A percentile compares a stretch with the other conserved stretches of the same genome.
Conservation (phyloP, 257 asterid species). For the Fraxinus excelsior region DNA sequence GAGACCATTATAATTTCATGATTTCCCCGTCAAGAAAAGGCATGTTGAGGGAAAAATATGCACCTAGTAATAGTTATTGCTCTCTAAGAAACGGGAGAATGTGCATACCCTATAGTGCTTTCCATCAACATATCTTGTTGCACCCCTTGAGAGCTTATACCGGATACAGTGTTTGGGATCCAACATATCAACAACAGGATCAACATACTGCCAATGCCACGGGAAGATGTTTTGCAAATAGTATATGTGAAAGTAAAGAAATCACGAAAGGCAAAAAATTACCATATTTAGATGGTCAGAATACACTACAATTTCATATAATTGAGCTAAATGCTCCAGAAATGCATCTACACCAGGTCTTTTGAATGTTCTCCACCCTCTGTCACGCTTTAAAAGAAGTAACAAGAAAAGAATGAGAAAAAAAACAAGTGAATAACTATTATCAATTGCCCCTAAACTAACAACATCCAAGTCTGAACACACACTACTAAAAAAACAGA, state of each 20-base stretch:
- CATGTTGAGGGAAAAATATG: no score
- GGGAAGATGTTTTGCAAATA: background rate
- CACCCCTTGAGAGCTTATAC: constrained; percentile 69
- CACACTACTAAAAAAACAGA: background rate
- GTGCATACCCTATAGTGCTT: constrained; percentile 81
- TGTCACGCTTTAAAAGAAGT: constrained; percentile 62
- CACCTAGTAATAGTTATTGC: background rate
- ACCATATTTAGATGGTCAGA: constrained; percentile 55
- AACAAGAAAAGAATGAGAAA: background rate
- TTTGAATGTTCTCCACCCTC: constrained; percentile 96
- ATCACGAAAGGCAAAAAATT: background rate
- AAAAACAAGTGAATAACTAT: constrained; percentile 1
- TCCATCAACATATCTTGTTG: constrained; percentile 72
- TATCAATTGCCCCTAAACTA: background rate
- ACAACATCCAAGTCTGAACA: background rate
- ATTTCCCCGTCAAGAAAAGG: background rate
- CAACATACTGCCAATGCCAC: constrained; percentile 70
- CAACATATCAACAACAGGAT: constrained; percentile 72
- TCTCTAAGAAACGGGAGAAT: constrained; percentile 21
- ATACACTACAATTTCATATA: constrained; percentile 72
- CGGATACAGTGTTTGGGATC: constrained; percentile 73
- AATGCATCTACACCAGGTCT: constrained; percentile 95
- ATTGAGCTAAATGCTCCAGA: constrained; percentile 81
- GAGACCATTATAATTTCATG: background rate
- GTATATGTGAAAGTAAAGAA: background rate